Base-by-base conservation (phyloP, 2,329 filamentous ascomycete genomes). In the Boeremia exigua region DNA sequence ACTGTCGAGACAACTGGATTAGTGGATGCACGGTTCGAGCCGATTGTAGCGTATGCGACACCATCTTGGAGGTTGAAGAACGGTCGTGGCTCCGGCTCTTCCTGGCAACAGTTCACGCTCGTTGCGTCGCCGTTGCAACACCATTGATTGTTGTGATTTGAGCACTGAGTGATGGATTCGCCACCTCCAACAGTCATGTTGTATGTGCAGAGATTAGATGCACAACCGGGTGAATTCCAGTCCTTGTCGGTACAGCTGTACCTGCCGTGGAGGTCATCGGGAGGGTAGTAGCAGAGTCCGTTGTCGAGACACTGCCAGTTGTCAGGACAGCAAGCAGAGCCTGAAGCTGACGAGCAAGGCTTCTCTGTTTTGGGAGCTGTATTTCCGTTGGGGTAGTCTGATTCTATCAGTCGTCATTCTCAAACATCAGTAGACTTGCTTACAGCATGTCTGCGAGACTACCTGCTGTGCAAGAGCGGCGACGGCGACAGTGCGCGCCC, bases 291-390 rank as follows among this genome's bases (percentile, higher is more conserved):
- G 52, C 73, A 75, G 6, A 75, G 64, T n/a, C 73, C 73, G 47
- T 75, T 75, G 57, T 73, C 69, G 29, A 75, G 65, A 42, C 73
- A 75, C 45, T 72, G 28, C 53, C 72, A 75, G 11, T 67, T 72
- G 15, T 71, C 62, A 6, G 73, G 73, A 45, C 73, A 75, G 59
- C 73, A 75, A 5, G 71, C 70, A 9, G 72, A 67, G 15, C 70
- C 72, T 49, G 68, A 48, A 44, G 57, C 65, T n/a, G 67, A 64
- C 3, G 71, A 72, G 56, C 73, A 75, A 28, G 73, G 64, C 46
- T 71, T 70, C 43, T 75, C 73, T 25, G 64, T 61, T 14, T 62
- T 55, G 11, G 67, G 53, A 10, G 71, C 70, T 42, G 58, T 15
- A 6, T 42, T 47, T 37, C 73, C 73, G 49, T 73, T 70, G 23